Conservation (phyloP, 1,139 yeast genomes). For the Dujonia santamariae region DNA sequence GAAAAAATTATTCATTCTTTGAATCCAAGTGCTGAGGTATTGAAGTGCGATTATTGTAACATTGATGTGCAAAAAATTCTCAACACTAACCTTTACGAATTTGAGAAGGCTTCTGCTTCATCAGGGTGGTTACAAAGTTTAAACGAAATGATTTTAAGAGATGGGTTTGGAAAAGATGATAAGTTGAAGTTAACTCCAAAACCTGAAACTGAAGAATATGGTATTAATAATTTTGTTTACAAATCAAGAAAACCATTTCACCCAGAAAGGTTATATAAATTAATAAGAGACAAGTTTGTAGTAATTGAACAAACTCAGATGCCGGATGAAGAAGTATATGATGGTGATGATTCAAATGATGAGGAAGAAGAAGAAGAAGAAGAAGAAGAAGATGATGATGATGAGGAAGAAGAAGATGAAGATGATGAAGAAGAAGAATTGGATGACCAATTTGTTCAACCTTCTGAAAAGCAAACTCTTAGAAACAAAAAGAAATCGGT, state of each 20-base stretch:
- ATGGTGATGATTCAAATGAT: slow-evolving; percentile 8
- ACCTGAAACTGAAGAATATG: slow-evolving; percentile 37
- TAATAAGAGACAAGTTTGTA: slow-evolving; percentile 32
- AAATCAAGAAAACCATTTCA: slow-evolving; percentile 40
- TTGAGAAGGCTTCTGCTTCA: slow-evolving; percentile 39
- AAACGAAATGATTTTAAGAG: slow-evolving; percentile 34
- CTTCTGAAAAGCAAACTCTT: slow-evolving; percentile 20
- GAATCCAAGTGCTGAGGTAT: slow-evolving; percentile 39
- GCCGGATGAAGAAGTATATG: slow-evolving; percentile 15
- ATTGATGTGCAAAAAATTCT: slow-evolving; percentile 31
- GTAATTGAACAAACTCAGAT: slow-evolving; percentile 21
- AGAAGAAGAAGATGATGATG: slow-evolving; percentile 9
- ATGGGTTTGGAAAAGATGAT: slow-evolving; percentile 26
- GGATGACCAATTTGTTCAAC: slow-evolving; percentile 11
- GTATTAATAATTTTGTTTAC: slow-evolving; percentile 41
- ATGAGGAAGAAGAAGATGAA: slow-evolving; percentile 12
- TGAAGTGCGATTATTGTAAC: slow-evolving; percentile 31
- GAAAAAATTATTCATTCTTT: slow-evolving; percentile 26
- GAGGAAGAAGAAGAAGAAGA: slow-evolving; percentile 12
- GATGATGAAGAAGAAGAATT: slow-evolving; percentile 17
- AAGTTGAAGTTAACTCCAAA: slow-evolving; percentile 19
- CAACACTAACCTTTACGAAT: slow-evolving; percentile 32
- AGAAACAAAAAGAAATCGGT: slow-evolving; percentile 32
- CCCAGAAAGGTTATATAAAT: slow-evolving; percentile 37
- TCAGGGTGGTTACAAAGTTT: slow-evolving; percentile 47